These are phyloP conservation scores for Ciborinia camelliae DNA, from an alignment of 2,329 filamentous ascomycete species.

Conservation along the genomic window DNA sequence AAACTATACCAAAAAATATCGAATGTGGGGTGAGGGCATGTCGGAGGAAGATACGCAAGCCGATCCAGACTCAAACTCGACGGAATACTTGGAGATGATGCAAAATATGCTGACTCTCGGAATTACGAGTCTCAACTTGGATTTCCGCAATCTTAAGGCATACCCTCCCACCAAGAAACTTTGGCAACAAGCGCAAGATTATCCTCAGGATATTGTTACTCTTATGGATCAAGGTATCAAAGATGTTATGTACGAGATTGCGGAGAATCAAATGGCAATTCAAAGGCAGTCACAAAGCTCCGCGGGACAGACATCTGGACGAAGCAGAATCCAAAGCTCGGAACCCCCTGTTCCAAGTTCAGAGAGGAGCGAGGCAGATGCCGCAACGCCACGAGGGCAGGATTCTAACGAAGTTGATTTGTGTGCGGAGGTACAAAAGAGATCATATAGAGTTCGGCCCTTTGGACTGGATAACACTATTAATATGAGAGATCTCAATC, in stretches of 20 bases:
- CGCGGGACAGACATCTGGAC: slow-evolving; percentile 45
- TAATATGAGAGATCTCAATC: slow-evolving; percentile 92
- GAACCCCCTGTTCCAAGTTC: slow-evolving; percentile 77
- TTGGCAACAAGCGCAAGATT: slow-evolving; percentile 91
- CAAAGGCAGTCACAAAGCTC: slow-evolving; percentile 60
- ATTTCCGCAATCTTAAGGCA: slow-evolving; percentile 83
- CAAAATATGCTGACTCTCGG: slow-evolving; percentile 89
- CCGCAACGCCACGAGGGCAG: slow-evolving; percentile 43
- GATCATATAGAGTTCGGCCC: slow-evolving; percentile 80
- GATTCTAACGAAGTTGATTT: slow-evolving; percentile 60
- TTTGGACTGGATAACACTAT: slow-evolving; percentile 83
- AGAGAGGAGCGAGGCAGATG: slow-evolving; percentile 57
- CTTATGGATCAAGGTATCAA: slow-evolving; percentile 95
- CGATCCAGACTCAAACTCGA: slow-evolving; percentile 69
- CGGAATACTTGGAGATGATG: slow-evolving; percentile 80
- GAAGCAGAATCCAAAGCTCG: slow-evolving; percentile 59
- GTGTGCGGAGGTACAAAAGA: slow-evolving; percentile 71
- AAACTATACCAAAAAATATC: slow-evolving; percentile 91
- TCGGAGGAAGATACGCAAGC: slow-evolving; percentile 69
- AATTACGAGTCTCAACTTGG: slow-evolving; percentile 78
- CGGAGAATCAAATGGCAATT: slow-evolving; percentile 72
- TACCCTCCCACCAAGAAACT: slow-evolving; percentile 91
- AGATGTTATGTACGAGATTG: slow-evolving; percentile 88
- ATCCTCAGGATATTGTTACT: slow-evolving; percentile 93
- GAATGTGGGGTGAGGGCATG: slow-evolving; percentile 84